These are phyloP conservation scores for Suhomyces maxii DNA, from an alignment of 1,139 yeast species.

Conservation along the genomic window DNA sequence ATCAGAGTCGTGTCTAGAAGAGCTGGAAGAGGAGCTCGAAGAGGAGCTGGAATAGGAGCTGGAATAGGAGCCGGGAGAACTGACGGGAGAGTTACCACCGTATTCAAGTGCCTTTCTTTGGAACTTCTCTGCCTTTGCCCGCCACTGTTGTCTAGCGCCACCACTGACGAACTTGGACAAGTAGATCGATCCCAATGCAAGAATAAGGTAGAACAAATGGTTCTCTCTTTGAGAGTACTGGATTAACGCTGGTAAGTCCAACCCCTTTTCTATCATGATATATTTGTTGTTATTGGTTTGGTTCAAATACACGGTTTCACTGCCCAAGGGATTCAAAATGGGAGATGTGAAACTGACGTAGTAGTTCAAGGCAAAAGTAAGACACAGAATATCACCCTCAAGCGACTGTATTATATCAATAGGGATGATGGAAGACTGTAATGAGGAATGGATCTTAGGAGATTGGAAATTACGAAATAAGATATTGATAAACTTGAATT, in stretches of 20 bases:
- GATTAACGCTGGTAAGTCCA: conserved; percentile 23
- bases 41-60: no score
- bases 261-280: conserved; percentile 25
- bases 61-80: conserved; percentile 1
- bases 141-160: conserved; percentile 19
- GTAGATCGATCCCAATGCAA: conserved; percentile 29
- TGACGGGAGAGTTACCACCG: background rate
- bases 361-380: conserved; percentile 27
- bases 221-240: conserved; percentile 26
- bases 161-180: conserved; percentile 19
- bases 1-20: background rate
- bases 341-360: conserved; percentile 30
- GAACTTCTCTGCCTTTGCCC: conserved; percentile 18
- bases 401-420: conserved; percentile 19
- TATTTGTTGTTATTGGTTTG: conserved; percentile 14
- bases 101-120: conserved; percentile 19
- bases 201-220: conserved; percentile 26
- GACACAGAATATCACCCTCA: conserved; percentile 16
- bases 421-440: conserved; percentile 21
- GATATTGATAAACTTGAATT: conserved; percentile 23
- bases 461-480: conserved; percentile 14
- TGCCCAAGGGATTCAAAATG: conserved; percentile 27
- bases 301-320: conserved; percentile 15
- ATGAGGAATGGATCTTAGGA: conserved; percentile 9
- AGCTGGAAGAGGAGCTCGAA: background rate